Evolutionary conservation across 805 yeast genomes (phyloP).

Genomic region (Candida boidinii): DNA sequence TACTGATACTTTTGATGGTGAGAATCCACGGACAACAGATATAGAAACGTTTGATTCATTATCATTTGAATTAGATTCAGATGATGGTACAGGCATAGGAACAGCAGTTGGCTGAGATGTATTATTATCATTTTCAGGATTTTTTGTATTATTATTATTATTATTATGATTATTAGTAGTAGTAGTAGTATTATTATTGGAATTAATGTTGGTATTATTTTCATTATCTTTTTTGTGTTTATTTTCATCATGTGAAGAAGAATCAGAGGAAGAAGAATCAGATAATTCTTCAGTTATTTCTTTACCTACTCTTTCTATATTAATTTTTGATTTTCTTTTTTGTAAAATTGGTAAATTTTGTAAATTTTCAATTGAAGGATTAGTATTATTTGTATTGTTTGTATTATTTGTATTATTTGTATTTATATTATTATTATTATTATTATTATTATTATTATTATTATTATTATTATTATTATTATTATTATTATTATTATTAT

Average conservation of each 20-base stretch:
- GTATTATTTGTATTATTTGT: too few species aligned
- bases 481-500: too few species aligned
- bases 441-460: too few species aligned
- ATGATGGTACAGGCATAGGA: not conserved
- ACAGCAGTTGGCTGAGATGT: not conserved
- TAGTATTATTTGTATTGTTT: too few species aligned
- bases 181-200: not conserved
- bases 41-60: slow-evolving; percentile 6
- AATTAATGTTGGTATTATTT: not conserved
- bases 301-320: slow-evolving; percentile 11
- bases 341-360: too few species aligned
- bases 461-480: too few species aligned
- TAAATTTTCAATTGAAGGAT: too few species aligned
- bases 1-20: slow-evolving; percentile 8
- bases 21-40: slow-evolving; percentile 8
- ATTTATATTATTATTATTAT: too few species aligned
- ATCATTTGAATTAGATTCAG: slow-evolving; percentile 4
- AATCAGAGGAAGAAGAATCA: slow-evolving; percentile 13
- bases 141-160: slow-evolving; percentile 1
- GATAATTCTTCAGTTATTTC: slow-evolving; percentile 22
- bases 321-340: slow-evolving; percentile 8
- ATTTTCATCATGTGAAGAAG: slow-evolving; percentile 8
- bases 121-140: not conserved
- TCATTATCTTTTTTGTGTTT: slow-evolving; percentile 1
- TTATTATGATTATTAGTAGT: not conserved